phyloP scores from a whole-genome alignment of 352 stramenopile species.

The Lagenidium sp. region DNA sequence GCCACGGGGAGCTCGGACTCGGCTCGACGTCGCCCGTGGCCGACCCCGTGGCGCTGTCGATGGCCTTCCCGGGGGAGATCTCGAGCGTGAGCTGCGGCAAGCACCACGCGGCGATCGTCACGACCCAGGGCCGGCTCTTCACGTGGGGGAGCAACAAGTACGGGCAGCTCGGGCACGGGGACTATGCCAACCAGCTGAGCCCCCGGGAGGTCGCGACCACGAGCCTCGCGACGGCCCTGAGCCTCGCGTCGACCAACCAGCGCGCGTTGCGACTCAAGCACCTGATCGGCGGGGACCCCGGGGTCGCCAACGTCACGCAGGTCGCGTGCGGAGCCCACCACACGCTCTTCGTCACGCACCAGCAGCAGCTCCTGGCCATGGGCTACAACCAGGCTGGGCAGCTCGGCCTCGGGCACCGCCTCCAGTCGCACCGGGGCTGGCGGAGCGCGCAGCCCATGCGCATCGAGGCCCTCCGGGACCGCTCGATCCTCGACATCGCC shows the following conservation, averaged over 20 bases:
- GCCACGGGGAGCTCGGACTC: constrained; percentile 50
- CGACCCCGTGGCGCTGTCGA: constrained; percentile 25
- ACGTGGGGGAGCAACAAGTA: constrained; percentile 75
- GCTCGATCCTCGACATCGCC: constrained; percentile 59
- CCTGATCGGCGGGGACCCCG: constrained; percentile 31
- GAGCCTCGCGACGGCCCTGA: constrained; percentile 33
- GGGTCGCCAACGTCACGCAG: constrained; percentile 49
- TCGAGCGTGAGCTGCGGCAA: constrained; percentile 55
- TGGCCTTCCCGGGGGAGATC: constrained; percentile 31
- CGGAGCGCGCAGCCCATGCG: constrained; percentile 50
- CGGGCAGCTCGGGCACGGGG: constrained; percentile 50
- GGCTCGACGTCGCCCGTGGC: constrained; percentile 22
- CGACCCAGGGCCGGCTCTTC: constrained; percentile 44
- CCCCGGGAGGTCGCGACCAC: constrained; percentile 47
- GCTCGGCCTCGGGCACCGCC: constrained; percentile 48
- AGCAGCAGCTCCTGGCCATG: constrained; percentile 68
- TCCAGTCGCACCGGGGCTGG: constrained; percentile 55
- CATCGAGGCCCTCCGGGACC: constrained; percentile 35
- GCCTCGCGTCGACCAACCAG: constrained; percentile 32
- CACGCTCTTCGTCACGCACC: constrained; percentile 68
- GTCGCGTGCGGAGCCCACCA: constrained; percentile 58
- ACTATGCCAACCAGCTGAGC: constrained; percentile 31
- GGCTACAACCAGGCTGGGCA: constrained; percentile 76
- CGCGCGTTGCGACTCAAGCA: constrained; percentile 49
- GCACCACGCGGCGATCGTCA: constrained; percentile 59